Evolutionary conservation across 495 filamentous ascomycete species (phyloP).

Genomic region (Astrothelium macrocarpum): DNA sequence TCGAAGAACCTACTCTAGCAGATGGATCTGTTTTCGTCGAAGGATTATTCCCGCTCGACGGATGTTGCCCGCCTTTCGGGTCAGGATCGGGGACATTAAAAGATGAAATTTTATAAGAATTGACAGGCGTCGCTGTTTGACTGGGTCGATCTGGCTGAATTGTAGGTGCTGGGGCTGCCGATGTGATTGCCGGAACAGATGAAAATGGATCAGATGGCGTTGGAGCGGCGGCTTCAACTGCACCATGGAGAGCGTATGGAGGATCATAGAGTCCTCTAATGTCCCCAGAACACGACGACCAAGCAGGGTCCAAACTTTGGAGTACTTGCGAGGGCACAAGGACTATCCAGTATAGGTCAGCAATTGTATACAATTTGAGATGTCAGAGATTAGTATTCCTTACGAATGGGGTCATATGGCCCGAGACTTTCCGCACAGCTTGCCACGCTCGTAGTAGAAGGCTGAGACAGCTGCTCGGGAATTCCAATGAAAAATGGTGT

Average conservation of each 20-base stretch:
- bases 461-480: not conserved
- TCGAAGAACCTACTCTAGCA: too few species aligned
- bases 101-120: too few species aligned
- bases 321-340: not conserved
- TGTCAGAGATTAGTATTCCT: not conserved
- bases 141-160: not conserved
- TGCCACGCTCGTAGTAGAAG: not conserved
- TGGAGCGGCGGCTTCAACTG: not conserved
- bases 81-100: too few species aligned
- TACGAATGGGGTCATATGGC: not conserved
- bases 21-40: not conserved
- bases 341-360: not conserved
- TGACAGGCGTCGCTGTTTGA: too few species aligned
- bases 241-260: not conserved
- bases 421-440: not conserved
- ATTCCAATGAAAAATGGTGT: not conserved
- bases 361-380: not conserved
- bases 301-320: not conserved
- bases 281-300: not conserved
- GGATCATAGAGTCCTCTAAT: not conserved
- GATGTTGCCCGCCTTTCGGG: not conserved
- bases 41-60: not conserved
- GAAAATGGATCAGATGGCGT: not conserved
- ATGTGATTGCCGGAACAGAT: not conserved
- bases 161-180: not conserved